Conservation (phyloP, 768 basidiomycete genomes). For the Trametes cingulata region DNA sequence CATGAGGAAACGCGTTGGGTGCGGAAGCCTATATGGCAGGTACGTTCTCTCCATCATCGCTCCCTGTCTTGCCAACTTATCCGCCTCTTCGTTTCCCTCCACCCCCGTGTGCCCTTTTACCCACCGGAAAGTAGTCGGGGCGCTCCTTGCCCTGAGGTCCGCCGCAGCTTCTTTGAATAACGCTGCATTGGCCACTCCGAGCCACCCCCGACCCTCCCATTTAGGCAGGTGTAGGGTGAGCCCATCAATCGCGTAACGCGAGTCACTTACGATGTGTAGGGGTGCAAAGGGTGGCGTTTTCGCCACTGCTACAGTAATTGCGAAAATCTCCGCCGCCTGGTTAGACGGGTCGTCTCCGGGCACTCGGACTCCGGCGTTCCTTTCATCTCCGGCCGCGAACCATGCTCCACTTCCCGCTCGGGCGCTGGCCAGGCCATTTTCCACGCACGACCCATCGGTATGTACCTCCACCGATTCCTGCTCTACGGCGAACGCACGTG, state of each 20-base stretch:
- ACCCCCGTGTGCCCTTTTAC: constrained; percentile 16
- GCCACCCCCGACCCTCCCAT: constrained; percentile 15
- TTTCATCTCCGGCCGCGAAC: background rate
- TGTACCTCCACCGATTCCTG: background rate
- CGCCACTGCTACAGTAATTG: constrained; percentile 7
- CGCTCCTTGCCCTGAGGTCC: background rate
- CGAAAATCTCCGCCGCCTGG: constrained; percentile 20
- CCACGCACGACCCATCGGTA: background rate
- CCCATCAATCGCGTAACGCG: constrained; percentile 14
- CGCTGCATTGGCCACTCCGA: background rate
- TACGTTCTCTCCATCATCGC: too few relatives aligned
- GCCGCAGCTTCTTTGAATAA: background rate
- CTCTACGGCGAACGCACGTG: background rate
- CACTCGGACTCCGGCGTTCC: background rate
- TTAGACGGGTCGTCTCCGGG: background rate
- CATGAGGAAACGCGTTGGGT: background rate
- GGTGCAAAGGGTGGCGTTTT: background rate
- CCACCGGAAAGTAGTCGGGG: constrained; percentile 12
- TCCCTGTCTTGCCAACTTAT: background rate
- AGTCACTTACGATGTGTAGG: constrained; percentile 20
- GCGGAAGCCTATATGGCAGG: too few relatives aligned
- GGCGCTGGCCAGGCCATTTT: background rate
- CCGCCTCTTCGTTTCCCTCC: constrained; percentile 14
- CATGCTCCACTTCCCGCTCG: background rate
- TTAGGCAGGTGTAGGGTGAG: constrained; percentile 22